These are phyloP conservation scores for Stagonosporopsis chrysanthemi DNA, from an alignment of 2,329 filamentous ascomycete genomes.

Conservation along the genomic window DNA sequence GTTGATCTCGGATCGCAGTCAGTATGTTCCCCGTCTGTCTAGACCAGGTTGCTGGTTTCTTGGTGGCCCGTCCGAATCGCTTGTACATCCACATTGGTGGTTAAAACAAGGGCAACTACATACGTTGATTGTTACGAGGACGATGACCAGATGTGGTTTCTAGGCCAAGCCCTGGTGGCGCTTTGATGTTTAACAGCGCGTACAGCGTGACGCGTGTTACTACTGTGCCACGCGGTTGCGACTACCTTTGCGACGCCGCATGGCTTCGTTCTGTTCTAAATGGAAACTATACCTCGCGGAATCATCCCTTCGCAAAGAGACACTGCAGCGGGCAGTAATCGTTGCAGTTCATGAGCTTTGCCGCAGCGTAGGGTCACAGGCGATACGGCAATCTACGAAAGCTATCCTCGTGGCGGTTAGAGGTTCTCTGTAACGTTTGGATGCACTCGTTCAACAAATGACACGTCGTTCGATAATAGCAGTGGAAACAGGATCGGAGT, in stretches of 20 bases:
- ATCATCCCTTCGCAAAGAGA: background rate
- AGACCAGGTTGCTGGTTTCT: background rate
- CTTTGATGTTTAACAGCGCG: conserved; percentile 10
- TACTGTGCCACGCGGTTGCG: conserved; percentile 8
- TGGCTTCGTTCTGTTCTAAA: conserved; percentile 11
- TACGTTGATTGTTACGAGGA: background rate
- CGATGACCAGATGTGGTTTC: background rate
- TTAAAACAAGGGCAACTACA: too few relatives aligned
- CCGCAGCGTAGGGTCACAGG: background rate
- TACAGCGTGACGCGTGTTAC: conserved; percentile 9
- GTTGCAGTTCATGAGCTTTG: background rate
- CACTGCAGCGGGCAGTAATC: background rate
- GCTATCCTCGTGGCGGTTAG: background rate
- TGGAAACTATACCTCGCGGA: background rate
- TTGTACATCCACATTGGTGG: background rate
- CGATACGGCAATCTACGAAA: background rate
- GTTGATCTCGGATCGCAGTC: background rate
- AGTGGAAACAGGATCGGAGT: background rate
- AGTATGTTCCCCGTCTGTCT: background rate
- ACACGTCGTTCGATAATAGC: background rate
- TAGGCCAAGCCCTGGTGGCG: conserved; percentile 1
- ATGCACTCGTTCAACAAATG: background rate
- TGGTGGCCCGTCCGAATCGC: background rate
- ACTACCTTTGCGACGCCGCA: background rate
- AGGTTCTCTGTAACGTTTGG: background rate